Conservation (phyloP, 331 rosid genomes). For the Erythrophleum ivorense region DNA sequence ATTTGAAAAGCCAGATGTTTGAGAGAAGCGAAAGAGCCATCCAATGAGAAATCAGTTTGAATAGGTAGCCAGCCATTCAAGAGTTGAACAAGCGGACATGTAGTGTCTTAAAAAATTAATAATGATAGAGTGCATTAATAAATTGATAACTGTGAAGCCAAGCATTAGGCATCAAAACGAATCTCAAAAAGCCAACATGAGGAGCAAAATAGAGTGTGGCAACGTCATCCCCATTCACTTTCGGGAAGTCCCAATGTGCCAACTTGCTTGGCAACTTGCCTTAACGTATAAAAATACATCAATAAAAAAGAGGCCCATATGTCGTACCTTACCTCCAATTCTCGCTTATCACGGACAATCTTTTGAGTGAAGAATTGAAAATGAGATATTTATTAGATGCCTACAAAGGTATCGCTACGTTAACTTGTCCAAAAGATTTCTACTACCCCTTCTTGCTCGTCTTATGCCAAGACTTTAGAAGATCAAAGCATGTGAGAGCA, state of each 20-base stretch:
- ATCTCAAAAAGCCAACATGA: conserved; percentile 45
- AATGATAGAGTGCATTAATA: neutral
- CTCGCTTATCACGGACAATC: neutral
- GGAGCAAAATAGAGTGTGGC: conserved; percentile 40
- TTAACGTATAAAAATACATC: neutral
- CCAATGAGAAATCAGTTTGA: conserved; percentile 20
- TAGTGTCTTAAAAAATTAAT: neutral
- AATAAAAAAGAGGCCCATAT: too few relatives aligned
- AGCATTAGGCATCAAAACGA: conserved; percentile 29
- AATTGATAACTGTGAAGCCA: conserved; percentile 1
- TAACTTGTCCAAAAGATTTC: neutral
- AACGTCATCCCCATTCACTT: conserved; percentile 53
- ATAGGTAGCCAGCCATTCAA: conserved; percentile 29
- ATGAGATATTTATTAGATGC: neutral
- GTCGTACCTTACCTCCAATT: too few relatives aligned
- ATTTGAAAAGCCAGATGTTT: conserved; percentile 36
- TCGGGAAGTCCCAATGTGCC: conserved; percentile 43
- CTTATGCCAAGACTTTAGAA: neutral
- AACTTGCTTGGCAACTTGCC: conserved; percentile 51
- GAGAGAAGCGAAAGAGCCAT: conserved; percentile 1
- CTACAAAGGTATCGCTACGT: conserved; percentile 2
- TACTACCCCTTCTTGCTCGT: neutral
- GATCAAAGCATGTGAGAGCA: neutral
- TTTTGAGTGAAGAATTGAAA: conserved; percentile 25
- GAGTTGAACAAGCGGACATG: neutral